Base-by-base conservation (phyloP, 345 rosid genomes). In the Ricinus communis region DNA sequence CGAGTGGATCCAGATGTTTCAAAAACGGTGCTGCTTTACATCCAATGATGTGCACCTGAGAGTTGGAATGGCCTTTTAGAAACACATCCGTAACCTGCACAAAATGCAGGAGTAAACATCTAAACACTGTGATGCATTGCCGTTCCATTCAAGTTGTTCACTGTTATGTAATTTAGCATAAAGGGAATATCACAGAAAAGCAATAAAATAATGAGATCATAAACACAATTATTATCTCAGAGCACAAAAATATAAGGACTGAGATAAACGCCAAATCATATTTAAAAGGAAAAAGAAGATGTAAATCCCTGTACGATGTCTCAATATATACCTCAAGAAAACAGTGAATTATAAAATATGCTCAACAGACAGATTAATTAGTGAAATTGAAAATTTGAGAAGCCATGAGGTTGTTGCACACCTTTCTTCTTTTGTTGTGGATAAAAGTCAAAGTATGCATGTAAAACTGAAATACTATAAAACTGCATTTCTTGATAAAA, bases 21-120 rank as follows among this genome's bases (percentile, higher is more conserved):
- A 73, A 68, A 5, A 62, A 0, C 10, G 78, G 71, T 36, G 73
- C 65, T 71, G 61, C 45, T 54, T 71, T 76, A 69, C 75, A 16
- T 71, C 89, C 84, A 54, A 68, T 72, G 49, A 83, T 85, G 36
- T 60, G 58, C 71, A 85, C 73, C 31, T 0, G 30, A 49, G 74
- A 38, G 68, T 68, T 78, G 55, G 83, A 74, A 65, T 71, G 77
- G 18, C 79, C 77, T 13, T 81, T 64, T 61, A 27, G 63, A 69
- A 83, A 77, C 45, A 47, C 40, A 13, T 67, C 63, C 63, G 78
- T 74, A 62, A 79, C 62, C 79, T 79, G 74, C 63, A 40, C 30
- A 62, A 53, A 36, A 66, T 13, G 15, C 50, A 24, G 33, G 19
- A 28, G n/a, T n/a, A 49, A 24, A 52, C 18, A 63, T 38, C 22